Base-by-base conservation (phyloP, 106 monocot species). In the Iris macrosiphon region DNA sequence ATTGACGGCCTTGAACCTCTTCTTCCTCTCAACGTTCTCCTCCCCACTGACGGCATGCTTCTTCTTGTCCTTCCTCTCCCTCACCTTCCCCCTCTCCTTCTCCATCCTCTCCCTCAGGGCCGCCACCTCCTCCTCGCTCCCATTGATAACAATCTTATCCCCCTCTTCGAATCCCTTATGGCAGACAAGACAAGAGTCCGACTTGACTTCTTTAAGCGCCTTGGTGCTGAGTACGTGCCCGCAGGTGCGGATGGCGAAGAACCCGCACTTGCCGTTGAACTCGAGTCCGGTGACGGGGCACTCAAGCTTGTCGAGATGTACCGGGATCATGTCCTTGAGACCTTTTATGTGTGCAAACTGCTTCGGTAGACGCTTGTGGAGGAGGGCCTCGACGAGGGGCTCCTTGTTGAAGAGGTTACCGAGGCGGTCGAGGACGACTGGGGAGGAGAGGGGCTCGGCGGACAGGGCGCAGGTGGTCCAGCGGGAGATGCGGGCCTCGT, bases 391-490 rank as follows among this genome's bases (percentile, higher is more conserved):
- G 21, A 95, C 71, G 12, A 89, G 76, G 29, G 76, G 44, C 32
- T 95, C 85, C 65, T 96, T 96, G 54, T 96, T 96, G 77, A 85
- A 96, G 30, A 89, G 45, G 46, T 89, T 85, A 0, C 95, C 95
- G 11, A 96, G 70, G 15, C 82, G 71, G 28, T 96, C 95, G 23
- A 82, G 35, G n/a, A 96, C 95, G 63, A 64, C 66, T 0, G 95
- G 95, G 20, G 59, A 61, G 3, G 74, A 42, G 13, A 96, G 71
- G 9, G 95, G 85, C 69, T 96, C 95, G 40, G 63, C 50, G 37
- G 95, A 96, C 40, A 96, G 77, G 15, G 89, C 59, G 76, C 89
- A 96, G 16, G 85, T 82, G 37, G 95, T 96, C 85, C 85, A 96
- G 50, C 61, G 72, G 20, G 89, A 79, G 17, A 96, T 60, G 13